Evolutionary conservation across 352 stramenopile genomes (phyloP), one percentile per base, ranked within the genome.

Genomic region (Blastocystis sp.): DNA sequence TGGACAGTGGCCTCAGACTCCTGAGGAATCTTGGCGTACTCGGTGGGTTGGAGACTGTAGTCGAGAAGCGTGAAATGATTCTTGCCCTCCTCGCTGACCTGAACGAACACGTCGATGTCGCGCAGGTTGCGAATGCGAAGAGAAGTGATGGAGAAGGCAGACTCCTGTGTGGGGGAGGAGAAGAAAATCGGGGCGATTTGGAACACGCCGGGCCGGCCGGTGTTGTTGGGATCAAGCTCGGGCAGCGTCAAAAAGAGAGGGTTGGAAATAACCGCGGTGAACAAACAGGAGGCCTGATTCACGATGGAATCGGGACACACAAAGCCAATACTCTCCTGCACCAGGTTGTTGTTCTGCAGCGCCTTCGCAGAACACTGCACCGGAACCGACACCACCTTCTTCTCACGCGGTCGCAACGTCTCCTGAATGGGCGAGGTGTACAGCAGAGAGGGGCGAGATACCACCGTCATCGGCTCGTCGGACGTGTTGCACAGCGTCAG

Each of bases 221-320:
- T 21, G 40, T 67, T 84, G 3, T 21, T 9, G 10, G 74, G 53
- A 28, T 84, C 74, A 1, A 84, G 38, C 2, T 84, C 74, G 14
- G 74, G 74, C n/a, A 84, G 74, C 11, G 53, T 84, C 53, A 84
- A 48, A 70, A 84, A 84, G 10, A 84, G 74, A 10, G 74, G 74
- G 21, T 84, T 84, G 10, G 65, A 53, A 4, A 84, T 59, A 5
- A 64, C 34, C 10, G 74, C 74, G 38, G 56, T 53, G 28, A 84
- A 38, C 21, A 84, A 21, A 52, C 74, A 84, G 19, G 74, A 70
- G 23, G 56, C 59, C 17, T 56, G 56, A 28, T 84, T 84, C 28
- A 34, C 48, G 28, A 59, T 28, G 17, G 38, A 59, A 14, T 43
- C 45, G 9, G 74, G 74, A 41, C 21, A 45, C 5, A 70, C 40